A percentile compares a stretch with the other conserved stretches of the same genome.
Conservation (phyloP, 768 basidiomycete genomes). For the Podaxis carcinomalis region DNA sequence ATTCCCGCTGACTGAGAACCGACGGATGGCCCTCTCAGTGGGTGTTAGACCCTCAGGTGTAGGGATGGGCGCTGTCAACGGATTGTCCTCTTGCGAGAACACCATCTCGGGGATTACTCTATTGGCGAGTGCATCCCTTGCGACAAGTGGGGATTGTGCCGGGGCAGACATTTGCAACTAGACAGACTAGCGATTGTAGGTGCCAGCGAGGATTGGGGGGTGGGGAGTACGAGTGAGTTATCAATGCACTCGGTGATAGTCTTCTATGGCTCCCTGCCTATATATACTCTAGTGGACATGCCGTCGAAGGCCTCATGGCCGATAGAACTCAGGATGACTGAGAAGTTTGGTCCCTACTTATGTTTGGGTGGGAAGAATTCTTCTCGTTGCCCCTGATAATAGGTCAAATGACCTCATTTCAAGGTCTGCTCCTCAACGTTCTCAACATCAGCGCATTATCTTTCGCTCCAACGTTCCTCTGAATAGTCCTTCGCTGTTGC, state of each 20-base stretch:
- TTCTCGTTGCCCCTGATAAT: not conserved
- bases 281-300: not conserved
- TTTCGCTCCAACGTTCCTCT: not conserved
- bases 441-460: too few relatives aligned
- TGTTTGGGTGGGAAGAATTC: not conserved
- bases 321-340: not conserved
- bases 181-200: not conserved
- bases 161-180: not conserved
- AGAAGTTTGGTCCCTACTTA: not conserved
- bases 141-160: not conserved
- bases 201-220: too few relatives aligned
- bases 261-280: not conserved
- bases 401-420: not conserved
- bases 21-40: constrained; percentile 21
- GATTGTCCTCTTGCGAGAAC: constrained; percentile 16
- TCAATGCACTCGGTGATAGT: not conserved
- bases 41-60: constrained; percentile 14
- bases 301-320: not conserved
- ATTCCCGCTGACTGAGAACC: constrained; percentile 36
- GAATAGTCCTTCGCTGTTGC: not conserved
- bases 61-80: constrained; percentile 13
- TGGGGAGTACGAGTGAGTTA: not conserved
- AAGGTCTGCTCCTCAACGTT: not conserved
- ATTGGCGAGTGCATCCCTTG: not conserved
- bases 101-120: not conserved